phyloP scores from a whole-genome alignment of 2,329 filamentous ascomycete genomes.

The Exophiala xenobiotica region DNA sequence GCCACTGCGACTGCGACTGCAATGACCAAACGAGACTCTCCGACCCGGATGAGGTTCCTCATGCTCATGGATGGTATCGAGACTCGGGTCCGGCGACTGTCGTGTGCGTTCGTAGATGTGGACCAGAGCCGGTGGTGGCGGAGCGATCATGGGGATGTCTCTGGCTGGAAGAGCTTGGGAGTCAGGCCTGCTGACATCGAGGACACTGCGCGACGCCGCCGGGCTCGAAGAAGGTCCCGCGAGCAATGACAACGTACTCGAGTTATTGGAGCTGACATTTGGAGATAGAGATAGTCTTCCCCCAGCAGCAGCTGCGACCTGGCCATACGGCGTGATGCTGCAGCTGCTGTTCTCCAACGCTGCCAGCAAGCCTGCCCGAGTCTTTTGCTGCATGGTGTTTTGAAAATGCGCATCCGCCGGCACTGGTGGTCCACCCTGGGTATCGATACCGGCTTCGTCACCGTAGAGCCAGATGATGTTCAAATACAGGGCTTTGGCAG shows the following conservation, averaged over 20 bases:
- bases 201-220: background rate
- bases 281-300: background rate
- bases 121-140: conserved; percentile 5
- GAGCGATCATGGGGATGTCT: background rate
- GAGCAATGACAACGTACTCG: background rate
- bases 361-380: conserved; percentile 12
- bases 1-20: too few species aligned
- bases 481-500: conserved; percentile 20
- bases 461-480: conserved; percentile 26
- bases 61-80: conserved; percentile 21
- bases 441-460: conserved; percentile 21
- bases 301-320: too few species aligned
- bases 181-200: background rate
- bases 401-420: conserved; percentile 4
- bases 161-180: background rate
- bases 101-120: conserved; percentile 8
- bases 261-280: background rate
- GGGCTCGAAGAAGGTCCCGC: background rate
- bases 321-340: too few species aligned
- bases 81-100: conserved; percentile 10
- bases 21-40: conserved; percentile 8
- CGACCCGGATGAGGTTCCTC: conserved; percentile 18
- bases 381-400: conserved; percentile 2
- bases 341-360: conserved; percentile 8
- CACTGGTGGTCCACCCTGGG: conserved; percentile 15